Base-by-base conservation (phyloP, 495 filamentous ascomycete species). In the Aspergillus olivimuriae region DNA sequence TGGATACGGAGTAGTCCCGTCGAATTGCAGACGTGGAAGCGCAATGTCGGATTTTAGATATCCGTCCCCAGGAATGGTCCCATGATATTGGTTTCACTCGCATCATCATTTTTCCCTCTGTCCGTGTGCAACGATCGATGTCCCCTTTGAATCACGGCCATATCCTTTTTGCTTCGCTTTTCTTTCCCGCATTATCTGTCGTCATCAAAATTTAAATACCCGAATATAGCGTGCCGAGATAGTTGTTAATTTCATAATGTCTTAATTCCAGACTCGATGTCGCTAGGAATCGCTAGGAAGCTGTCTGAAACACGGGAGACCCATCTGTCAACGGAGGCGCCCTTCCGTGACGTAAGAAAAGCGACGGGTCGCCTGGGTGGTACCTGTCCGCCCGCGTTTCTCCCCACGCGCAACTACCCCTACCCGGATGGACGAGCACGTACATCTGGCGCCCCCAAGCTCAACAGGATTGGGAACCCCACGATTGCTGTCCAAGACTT, bases 151-250 rank as follows among this genome's bases (percentile, higher is more conserved):
- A n/a, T n/a, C n/a, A n/a, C n/a, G n/a, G 36, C 22, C 18, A 39
- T 22, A 39, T n/a, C 24, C 11, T 28, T 38, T 15, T 38, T 15
- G 18, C 5, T 35, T 38, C 21, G 6, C 18, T 20, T 16, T 14
- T 20, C 18, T 38, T 38, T 20, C 12, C 16, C 20, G n/a, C 15
- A 17, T 22, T 10, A 28, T 26, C 39, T 46, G 15, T 31, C 31
- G 15, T 24, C 41, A 18, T 34, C 33, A 21, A 51, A 52, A 50
- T 55, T 52, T 48, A 42, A 61, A 63, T 59, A 61, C 60, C 60
- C 60, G 50, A 38, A 39, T 41, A 52, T 47, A 46, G 34, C 28
- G 16, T 39, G n/a, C 12, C 15, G 22, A 19, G 42, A 36, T 24
- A 28, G 21, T 18, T 41, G 21, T 23, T 30, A 26, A 44, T 35